Evolutionary conservation across 306 rosid genomes (phyloP), one percentile per base, ranked within the genome.

Genomic region (Malus orientalis): DNA sequence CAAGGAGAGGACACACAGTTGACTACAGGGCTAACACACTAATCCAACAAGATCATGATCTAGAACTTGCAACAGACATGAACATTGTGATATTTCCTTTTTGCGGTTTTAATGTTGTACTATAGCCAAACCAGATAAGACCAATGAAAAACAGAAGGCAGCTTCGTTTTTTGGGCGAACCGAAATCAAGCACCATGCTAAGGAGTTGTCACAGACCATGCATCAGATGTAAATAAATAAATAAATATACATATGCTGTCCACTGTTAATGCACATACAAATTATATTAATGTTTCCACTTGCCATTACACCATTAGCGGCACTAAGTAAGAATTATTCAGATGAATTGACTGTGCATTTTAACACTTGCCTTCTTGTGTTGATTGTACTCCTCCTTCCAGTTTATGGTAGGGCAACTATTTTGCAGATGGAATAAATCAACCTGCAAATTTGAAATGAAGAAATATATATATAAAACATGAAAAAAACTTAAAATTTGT

Each of bases 391-490:
- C 82, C 49, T 91, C 87, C 80, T 83, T 93, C 99, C 99, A 95
- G 73, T 84, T 86, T 74, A 80, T 12, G 61, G 89, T 70, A 69
- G 93, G 91, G 77, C 69, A 88, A 71, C 76, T 82, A 86, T 81
- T 85, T 83, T 92, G 92, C 81, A 92, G 90, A 84, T 95, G 97
- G 82, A 89, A 92, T 68, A 89, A 82, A 89, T 92, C 97, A 76
- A 85, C 98, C 98, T 95, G 85, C 49, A 84, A 77, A 73, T 29
- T 59, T 66, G 44, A 49, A 75, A 80, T 32, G 49, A 75, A 55
- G 33, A 70, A 44, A 54, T 44, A 62, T 64, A 62, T 64, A 62
- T 27, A 60, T 69, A 20, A n/a, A 57, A 14, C 44, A 38, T 4
- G 25, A 2, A 42, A 45, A 18, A 18, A 59, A 22, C 2, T 4